phyloP scores from a whole-genome alignment of 179 eudicot genomes.

The Silene vulgaris region DNA sequence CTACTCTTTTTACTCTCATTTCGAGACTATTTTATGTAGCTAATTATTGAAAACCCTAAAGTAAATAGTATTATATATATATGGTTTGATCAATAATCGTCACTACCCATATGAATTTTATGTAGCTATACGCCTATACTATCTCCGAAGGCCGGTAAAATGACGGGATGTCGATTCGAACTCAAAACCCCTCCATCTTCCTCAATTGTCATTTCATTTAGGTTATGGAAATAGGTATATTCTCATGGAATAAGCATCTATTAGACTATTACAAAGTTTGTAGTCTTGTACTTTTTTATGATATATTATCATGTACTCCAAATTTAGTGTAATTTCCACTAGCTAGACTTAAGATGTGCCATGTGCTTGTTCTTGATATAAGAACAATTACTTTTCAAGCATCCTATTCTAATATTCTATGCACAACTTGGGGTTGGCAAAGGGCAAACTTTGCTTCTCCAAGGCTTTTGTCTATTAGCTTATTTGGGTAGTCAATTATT shows the following conservation, averaged over 20 bases:
- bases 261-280: not conserved
- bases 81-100: not conserved
- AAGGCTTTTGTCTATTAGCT: not conserved
- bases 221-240: not conserved
- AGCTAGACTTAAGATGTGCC: not conserved
- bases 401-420: not conserved
- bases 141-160: not conserved
- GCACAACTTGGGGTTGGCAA: not conserved
- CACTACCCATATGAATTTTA: not conserved
- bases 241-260: not conserved
- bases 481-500: not conserved
- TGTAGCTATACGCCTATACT: not conserved
- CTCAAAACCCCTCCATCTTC: not conserved
- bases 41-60: not conserved
- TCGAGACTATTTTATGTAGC: constrained; percentile 1
- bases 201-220: not conserved
- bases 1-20: not conserved
- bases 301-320: not conserved
- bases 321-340: not conserved
- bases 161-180: not conserved
- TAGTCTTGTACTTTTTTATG: not conserved
- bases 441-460: not conserved
- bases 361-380: not conserved
- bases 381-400: not conserved
- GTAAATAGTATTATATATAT: not conserved